These are phyloP conservation scores for Candida berthetii DNA, from an alignment of 805 yeast species.

Conservation along the genomic window DNA sequence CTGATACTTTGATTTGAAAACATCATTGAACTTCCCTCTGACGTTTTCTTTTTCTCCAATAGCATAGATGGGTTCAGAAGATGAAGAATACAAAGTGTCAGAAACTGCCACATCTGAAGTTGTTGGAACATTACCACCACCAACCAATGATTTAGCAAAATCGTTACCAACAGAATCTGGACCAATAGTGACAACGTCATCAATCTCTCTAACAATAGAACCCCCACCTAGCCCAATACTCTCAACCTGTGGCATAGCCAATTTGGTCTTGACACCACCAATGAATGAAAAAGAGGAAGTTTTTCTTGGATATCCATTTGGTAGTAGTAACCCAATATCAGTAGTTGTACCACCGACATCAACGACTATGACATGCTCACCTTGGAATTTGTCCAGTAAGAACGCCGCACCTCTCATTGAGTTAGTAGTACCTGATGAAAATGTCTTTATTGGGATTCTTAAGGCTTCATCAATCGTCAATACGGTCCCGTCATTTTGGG, in stretches of 20 bases:
- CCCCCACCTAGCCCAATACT: conserved; percentile 48
- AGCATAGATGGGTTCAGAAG: conserved; percentile 5
- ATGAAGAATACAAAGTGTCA: conserved; percentile 4
- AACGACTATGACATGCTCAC: conserved; percentile 28
- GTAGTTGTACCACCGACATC: conserved; percentile 49
- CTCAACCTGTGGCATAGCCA: conserved; percentile 46
- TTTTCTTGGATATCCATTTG: conserved; percentile 42
- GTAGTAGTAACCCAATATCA: conserved; percentile 38
- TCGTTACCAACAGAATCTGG: conserved; percentile 46
- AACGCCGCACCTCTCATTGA: conserved; percentile 45
- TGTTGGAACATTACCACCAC: conserved; percentile 36
- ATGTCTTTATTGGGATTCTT: conserved; percentile 36
- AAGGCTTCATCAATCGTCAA: conserved; percentile 35
- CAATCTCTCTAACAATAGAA: conserved; percentile 30
- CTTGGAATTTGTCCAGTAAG: conserved; percentile 22
- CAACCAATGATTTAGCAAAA: conserved; percentile 26
- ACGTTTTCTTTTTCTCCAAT: conserved; percentile 14
- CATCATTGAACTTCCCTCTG: conserved; percentile 8
- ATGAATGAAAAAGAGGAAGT: conserved; percentile 35
- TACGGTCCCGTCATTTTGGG: conserved; percentile 47
- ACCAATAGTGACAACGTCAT: conserved; percentile 28
- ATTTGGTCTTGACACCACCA: conserved; percentile 43
- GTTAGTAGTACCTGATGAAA: conserved; percentile 45
- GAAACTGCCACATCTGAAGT: conserved; percentile 31
- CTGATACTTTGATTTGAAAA: conserved; percentile 15